These are phyloP conservation scores for Penicillium sp. DNA, from an alignment of 2,329 filamentous ascomycete genomes.

Conservation along the genomic window DNA sequence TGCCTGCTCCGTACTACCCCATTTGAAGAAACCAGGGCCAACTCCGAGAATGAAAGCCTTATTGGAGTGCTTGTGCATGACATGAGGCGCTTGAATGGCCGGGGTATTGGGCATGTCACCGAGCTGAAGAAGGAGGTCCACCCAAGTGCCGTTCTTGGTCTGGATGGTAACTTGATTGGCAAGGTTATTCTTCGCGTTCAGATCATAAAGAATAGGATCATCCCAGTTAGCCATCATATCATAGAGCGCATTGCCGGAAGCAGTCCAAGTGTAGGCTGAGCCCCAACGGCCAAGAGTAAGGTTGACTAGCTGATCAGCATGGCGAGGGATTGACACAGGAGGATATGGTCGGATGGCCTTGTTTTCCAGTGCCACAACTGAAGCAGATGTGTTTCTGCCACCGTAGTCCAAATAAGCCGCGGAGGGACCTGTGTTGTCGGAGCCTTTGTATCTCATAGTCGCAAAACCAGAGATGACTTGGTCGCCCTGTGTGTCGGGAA, in stretches of 20 bases:
- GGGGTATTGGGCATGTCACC: slow-evolving; percentile 25
- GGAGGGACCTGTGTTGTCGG: slow-evolving; percentile 22
- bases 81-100: slow-evolving; percentile 42
- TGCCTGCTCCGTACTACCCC: slow-evolving; percentile 47
- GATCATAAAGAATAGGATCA: slow-evolving; percentile 38
- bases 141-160: slow-evolving; percentile 44
- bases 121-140: slow-evolving; percentile 42
- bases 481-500: slow-evolving; percentile 52
- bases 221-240: slow-evolving; percentile 34
- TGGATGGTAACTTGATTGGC: slow-evolving; percentile 33
- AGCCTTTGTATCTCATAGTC: slow-evolving; percentile 47
- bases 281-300: slow-evolving; percentile 34
- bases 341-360: slow-evolving; percentile 19
- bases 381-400: slow-evolving; percentile 48
- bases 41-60: slow-evolving; percentile 50
- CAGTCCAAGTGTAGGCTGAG: slow-evolving; percentile 36
- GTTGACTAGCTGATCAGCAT: slow-evolving; percentile 53
- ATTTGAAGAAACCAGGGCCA: slow-evolving; percentile 45
- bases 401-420: slow-evolving; percentile 55
- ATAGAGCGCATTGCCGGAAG: slow-evolving; percentile 32
- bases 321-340: slow-evolving; percentile 53
- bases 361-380: slow-evolving; percentile 51
- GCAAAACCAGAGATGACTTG: slow-evolving; percentile 60
- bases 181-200: slow-evolving; percentile 30
- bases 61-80: slow-evolving; percentile 55